phyloP scores from a whole-genome alignment of 768 basidiomycete species.

The Termitomyces sp. region DNA sequence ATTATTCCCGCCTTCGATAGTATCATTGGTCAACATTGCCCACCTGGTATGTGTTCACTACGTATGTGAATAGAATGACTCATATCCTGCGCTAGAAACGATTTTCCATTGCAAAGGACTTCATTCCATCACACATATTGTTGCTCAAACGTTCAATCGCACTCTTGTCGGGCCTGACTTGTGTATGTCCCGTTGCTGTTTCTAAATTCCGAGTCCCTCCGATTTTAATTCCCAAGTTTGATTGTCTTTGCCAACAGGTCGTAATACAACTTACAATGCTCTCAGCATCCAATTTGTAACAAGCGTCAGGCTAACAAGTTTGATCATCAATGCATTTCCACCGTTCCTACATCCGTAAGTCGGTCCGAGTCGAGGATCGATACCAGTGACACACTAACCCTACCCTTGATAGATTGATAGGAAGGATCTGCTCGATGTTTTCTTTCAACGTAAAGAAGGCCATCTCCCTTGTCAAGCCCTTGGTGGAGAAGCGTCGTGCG shows the following conservation, averaged over 20 bases:
- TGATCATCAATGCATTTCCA: neutral
- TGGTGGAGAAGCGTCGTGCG: neutral
- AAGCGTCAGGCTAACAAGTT: neutral
- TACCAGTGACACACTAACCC: too few relatives aligned
- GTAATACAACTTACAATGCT: neutral
- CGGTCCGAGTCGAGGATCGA: too few relatives aligned
- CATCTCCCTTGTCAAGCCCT: neutral
- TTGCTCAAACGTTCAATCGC: neutral
- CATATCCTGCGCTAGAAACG: neutral
- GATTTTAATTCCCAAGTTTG: neutral
- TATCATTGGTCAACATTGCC: neutral
- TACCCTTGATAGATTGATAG: neutral
- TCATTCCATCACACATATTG: neutral
- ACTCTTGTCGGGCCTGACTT: neutral
- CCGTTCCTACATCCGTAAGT: neutral
- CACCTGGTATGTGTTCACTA: neutral
- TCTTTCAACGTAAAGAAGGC: neutral
- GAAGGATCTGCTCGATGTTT: neutral
- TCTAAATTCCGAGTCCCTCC: too few relatives aligned
- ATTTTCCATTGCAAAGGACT: neutral
- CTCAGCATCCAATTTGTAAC: neutral
- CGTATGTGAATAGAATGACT: neutral
- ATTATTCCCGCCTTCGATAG: neutral
- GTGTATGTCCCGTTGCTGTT: neutral
- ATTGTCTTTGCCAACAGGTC: neutral